Conservation (phyloP, 768 basidiomycete genomes). For the Podaxis sp. region DNA sequence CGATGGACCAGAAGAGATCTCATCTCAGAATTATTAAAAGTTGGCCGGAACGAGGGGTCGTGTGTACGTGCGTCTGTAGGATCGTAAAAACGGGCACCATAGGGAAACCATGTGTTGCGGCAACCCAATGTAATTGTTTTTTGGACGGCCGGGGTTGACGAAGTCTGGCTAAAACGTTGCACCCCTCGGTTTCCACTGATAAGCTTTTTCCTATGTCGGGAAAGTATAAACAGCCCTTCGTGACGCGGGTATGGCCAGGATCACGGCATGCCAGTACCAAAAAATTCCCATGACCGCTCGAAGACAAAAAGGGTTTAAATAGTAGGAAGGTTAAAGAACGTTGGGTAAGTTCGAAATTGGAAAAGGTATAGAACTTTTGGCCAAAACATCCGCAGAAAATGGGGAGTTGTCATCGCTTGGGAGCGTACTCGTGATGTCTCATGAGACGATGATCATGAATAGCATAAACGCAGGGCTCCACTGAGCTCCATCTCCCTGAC, state of each 20-base stretch:
- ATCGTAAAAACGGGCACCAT: neutral
- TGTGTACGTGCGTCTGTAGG: neutral
- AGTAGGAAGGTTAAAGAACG: too few species aligned
- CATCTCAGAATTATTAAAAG: neutral
- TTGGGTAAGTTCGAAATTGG: neutral
- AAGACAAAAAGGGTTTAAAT: neutral
- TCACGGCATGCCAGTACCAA: neutral
- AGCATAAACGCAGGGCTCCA: neutral
- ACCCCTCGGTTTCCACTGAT: slow-evolving; percentile 5
- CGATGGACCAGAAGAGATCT: slow-evolving; percentile 3
- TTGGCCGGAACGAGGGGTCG: neutral
- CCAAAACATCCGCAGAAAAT: neutral
- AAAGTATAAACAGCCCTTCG: neutral
- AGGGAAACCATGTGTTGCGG: neutral
- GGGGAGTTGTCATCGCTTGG: neutral
- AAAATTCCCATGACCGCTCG: neutral
- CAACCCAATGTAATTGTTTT: neutral
- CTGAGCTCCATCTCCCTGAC: too few species aligned
- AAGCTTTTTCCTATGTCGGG: neutral
- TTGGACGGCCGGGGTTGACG: neutral
- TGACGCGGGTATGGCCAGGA: too few species aligned
- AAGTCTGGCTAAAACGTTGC: neutral
- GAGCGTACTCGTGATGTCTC: neutral
- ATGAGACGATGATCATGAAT: neutral
- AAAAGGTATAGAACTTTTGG: neutral